Conservation (phyloP, 805 yeast genomes). For the Metschnikowia reukaufii region DNA sequence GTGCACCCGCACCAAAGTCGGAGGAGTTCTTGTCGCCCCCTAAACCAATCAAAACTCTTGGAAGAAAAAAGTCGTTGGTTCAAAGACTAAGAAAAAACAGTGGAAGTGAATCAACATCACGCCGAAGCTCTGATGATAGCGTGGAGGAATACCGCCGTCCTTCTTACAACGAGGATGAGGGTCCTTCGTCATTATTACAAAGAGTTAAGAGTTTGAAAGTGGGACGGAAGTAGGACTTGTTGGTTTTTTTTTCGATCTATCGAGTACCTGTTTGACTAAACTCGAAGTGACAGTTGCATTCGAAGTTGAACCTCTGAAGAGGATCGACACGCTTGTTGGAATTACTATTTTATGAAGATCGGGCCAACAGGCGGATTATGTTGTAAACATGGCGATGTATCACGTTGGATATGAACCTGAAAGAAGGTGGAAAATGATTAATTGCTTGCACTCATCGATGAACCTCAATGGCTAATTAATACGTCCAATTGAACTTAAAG, state of each 20-base stretch:
- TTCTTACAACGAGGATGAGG: conserved; percentile 19
- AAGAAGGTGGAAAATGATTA: too few relatives aligned
- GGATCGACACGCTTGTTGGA: too few relatives aligned
- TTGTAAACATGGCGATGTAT: too few relatives aligned
- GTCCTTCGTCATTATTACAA: conserved; percentile 55
- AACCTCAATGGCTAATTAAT: too few relatives aligned
- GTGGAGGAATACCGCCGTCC: conserved; percentile 17
- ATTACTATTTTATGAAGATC: too few relatives aligned
- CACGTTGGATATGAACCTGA: too few relatives aligned
- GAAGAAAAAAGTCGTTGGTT: conserved; percentile 81
- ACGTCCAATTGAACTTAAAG: too few relatives aligned
- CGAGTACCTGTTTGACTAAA: not conserved
- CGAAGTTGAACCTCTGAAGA: not conserved
- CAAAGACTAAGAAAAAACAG: conserved; percentile 56
- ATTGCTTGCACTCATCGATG: too few relatives aligned
- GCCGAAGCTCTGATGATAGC: conserved; percentile 33
- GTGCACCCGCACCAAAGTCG: conserved; percentile 81
- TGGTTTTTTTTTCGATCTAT: not conserved
- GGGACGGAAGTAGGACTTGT: conserved; percentile 42
- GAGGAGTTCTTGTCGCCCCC: conserved; percentile 26
- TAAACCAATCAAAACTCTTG: conserved; percentile 41
- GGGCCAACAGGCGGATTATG: too few relatives aligned
- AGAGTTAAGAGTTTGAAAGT: conserved; percentile 91
- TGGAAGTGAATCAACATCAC: conserved; percentile 29
- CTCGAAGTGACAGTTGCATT: not conserved